These are phyloP conservation scores for Paramecium sonneborni DNA, from an alignment of 73 alveolate species.

Conservation along the genomic window DNA sequence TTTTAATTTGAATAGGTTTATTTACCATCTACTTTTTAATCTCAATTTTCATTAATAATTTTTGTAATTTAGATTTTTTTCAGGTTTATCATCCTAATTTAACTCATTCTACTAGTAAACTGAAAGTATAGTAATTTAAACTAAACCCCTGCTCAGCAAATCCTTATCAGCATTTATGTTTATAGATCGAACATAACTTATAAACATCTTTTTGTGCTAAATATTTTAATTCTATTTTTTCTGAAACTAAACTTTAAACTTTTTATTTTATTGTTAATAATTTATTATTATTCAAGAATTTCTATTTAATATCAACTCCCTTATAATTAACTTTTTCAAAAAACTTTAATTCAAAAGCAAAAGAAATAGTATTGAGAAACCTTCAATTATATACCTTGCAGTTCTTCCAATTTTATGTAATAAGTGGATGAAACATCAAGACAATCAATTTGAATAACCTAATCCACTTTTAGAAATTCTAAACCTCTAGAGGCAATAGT, in stretches of 20 bases:
- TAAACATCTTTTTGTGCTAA: conserved; percentile 94
- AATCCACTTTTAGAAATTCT: conserved; percentile 93
- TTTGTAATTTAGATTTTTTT: conserved; percentile 71
- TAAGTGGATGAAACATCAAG: conserved; percentile 84
- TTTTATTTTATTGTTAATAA: conserved; percentile 82
- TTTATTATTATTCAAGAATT: conserved; percentile 82
- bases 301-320: conserved; percentile 81
- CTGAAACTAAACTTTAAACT: conserved; percentile 83
- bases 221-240: conserved; percentile 84
- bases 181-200: conserved; percentile 84
- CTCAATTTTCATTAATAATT: conserved; percentile 73
- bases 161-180: conserved; percentile 86
- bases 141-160: conserved; percentile 91
- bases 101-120: conserved; percentile 56
- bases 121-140: conserved; percentile 84
- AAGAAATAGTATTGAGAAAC: conserved; percentile 88
- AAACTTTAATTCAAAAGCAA: conserved; percentile 82
- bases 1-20: conserved; percentile 42
- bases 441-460: conserved; percentile 89
- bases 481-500: conserved; percentile 94
- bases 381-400: conserved; percentile 95
- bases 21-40: conserved; percentile 65
- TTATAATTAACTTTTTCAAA: conserved; percentile 74
- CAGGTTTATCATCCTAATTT: conserved; percentile 71
- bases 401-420: conserved; percentile 96